Evolutionary conservation across 345 rosid species (phyloP), one percentile per base, ranked within the genome.

Genomic region (Aquilaria sinensis): DNA sequence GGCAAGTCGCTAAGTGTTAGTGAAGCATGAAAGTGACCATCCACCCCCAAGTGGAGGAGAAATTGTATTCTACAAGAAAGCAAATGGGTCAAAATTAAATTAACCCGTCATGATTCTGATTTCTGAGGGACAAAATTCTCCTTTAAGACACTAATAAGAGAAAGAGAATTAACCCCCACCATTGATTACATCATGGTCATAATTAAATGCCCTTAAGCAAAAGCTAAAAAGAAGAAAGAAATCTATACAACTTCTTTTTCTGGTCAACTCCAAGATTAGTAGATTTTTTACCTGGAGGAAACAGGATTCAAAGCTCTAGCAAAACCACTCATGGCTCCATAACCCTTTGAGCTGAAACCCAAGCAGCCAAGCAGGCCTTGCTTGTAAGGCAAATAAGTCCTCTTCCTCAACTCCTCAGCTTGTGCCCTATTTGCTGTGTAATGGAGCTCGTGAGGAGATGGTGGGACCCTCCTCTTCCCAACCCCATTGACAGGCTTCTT

Each of bases 321-420:
- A 53, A 90, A 78, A 7, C 96, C 97, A 78, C 85, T 94, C 68
- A 94, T 79, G 58, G 91, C 95, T 54, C 99, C 90, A 71, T 90
- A 90, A 8, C 99, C 96, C 70, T 90, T 94, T 2, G 99, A 94
- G 70, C 93, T 94, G 57, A 94, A 94, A 49, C 99, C 97, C 70
- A 94, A 67, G 70, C 99, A 94, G 1, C 99, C 99, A n/a, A 94
- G 82, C 61, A 94, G 67, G 1, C 99, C 97, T 74, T 94, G 96
- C 59, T 90, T 81, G 71, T 94, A 94, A 32, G 99, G 99, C 76
- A 94, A 81, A 63, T 78, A 90, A 0, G 99, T 94, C 78, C 80
- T 90, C 87, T 86, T 94, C 83, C 83, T 94, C 97, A 94, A 75
- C 79, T 94, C 99, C 73, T 90, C 97, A 13, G 96, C 92, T 43